These are phyloP conservation scores for Leccinum rimulosum DNA, from an alignment of 768 basidiomycete genomes.

Conservation along the genomic window DNA sequence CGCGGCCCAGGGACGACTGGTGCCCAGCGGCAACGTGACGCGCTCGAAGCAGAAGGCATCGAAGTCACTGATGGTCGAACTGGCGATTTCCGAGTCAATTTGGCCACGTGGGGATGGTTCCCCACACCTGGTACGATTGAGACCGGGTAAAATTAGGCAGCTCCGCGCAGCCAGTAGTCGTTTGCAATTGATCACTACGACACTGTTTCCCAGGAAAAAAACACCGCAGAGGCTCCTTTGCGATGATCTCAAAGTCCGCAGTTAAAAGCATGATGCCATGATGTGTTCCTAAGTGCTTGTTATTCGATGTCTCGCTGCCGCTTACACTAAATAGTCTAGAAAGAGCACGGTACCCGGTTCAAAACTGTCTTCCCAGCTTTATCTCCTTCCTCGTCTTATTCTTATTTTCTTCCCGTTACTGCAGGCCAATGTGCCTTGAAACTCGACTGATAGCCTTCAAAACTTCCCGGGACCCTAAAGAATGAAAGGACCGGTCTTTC, in stretches of 20 bases:
- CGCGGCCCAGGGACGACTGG: conserved; percentile 82
- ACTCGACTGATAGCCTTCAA: conserved; percentile 21
- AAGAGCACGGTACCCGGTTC: background rate
- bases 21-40: conserved; percentile 72
- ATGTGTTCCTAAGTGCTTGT: background rate
- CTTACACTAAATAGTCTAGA: background rate
- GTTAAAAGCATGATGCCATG: background rate
- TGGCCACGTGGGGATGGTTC: conserved; percentile 66
- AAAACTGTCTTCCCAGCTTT: background rate
- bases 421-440: conserved; percentile 53
- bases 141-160: conserved; percentile 6
- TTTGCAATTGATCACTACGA: background rate
- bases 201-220: background rate
- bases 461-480: too few relatives aligned
- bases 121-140: conserved; percentile 37
- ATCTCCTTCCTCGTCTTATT: background rate
- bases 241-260: background rate
- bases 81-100: conserved; percentile 58
- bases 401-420: background rate
- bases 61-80: conserved; percentile 58
- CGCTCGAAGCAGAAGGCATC: conserved; percentile 78
- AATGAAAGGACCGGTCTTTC: conserved; percentile 20
- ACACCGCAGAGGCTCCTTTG: background rate
- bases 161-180: background rate
- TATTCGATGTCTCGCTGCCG: background rate